Base-by-base conservation (phyloP, 768 basidiomycete genomes). In the Rhodotorula toruloides region DNA sequence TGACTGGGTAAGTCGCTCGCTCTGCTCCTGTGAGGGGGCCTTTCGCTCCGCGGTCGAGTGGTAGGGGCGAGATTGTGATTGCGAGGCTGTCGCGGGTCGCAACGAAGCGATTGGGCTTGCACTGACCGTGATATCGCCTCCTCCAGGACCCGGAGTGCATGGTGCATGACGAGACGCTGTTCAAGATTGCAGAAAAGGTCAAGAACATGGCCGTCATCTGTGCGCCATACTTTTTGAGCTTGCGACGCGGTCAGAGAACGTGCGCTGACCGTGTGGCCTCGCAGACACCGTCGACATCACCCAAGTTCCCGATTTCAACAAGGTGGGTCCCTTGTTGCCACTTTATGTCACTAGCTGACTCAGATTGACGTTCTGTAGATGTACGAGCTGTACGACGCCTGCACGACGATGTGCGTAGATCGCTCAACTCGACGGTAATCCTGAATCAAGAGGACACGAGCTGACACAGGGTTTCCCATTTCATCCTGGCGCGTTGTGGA, bases 111-210 rank as follows among this genome's bases (percentile, higher is more conserved):
- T n/a, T n/a, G n/a, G n/a, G n/a, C n/a, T n/a, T n/a, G n/a, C n/a
- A n/a, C n/a, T n/a, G n/a, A n/a, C n/a, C n/a, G n/a, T 40, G 34
- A 16, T 39, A 21, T 31, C 8, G 19, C 27, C 42, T 17, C 32
- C 27, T 31, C 37, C 21, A n/a, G n/a, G 90, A 98, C 77, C 79
- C 83, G 0, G 87, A 96, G 71, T 98, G 94, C 80, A 97, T 98
- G 96, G 88, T 87, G 25, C 96, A 98, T 92, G 96, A 98, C 80
- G 94, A 98, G 78, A 94, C 91, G 3, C 84, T 97, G 16, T 89
- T 91, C 77, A 82, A 84, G 2, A 88, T 96, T 48, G 88, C 89
- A 1, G 96, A 97, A 79, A 93, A 91, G 78, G 91, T 98, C 9
- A 92, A 97, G 81, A 98, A 99, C 80, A 97, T 94, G 78, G 92